A percentile compares a stretch with the other conserved stretches of the same genome.
These are phyloP conservation scores for Fremontodendron californicum DNA, from an alignment of 345 rosid genomes.

Conservation along the genomic window DNA sequence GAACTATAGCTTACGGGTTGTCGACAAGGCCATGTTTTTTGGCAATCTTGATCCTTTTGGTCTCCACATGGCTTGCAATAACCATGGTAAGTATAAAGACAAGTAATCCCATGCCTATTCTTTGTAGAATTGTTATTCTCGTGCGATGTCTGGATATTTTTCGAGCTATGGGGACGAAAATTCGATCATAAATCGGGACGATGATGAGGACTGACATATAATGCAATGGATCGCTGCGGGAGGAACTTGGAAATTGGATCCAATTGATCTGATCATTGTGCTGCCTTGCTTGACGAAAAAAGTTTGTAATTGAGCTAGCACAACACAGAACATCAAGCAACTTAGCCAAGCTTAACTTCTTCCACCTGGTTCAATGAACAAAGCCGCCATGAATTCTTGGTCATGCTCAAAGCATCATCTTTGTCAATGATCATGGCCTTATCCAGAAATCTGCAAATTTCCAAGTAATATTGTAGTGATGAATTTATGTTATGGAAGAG, in stretches of 20 bases:
- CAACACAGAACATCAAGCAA: constrained; percentile 62
- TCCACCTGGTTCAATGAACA: constrained; percentile 77
- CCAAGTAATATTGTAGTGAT: background rate
- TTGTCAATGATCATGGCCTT: constrained; percentile 69
- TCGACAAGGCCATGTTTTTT: constrained; percentile 48
- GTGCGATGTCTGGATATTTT: constrained; percentile 51
- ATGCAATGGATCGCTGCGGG: constrained; percentile 66
- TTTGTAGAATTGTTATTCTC: constrained; percentile 73
- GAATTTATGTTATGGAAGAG: too few relatives aligned
- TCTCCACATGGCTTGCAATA: constrained; percentile 54
- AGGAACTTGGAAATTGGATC: constrained; percentile 50
- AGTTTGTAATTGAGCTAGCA: constrained; percentile 57
- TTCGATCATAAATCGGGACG: constrained; percentile 35
- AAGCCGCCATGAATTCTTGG: constrained; percentile 64
- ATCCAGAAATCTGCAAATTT: constrained; percentile 57
- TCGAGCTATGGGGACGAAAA: constrained; percentile 27
- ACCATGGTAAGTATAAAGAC: constrained; percentile 52
- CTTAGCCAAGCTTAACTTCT: constrained; percentile 75
- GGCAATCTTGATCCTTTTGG: constrained; percentile 49
- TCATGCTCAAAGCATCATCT: constrained; percentile 32
- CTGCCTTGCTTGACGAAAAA: constrained; percentile 77
- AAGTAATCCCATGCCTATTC: constrained; percentile 69
- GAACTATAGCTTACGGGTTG: constrained; percentile 48
- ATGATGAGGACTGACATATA: constrained; percentile 52
- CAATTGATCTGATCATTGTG: constrained; percentile 53